A percentile compares a stretch with the other conserved stretches of the same genome.
Conservation (phyloP, 2,329 filamentous ascomycete genomes). For the Colletotrichum horii region DNA sequence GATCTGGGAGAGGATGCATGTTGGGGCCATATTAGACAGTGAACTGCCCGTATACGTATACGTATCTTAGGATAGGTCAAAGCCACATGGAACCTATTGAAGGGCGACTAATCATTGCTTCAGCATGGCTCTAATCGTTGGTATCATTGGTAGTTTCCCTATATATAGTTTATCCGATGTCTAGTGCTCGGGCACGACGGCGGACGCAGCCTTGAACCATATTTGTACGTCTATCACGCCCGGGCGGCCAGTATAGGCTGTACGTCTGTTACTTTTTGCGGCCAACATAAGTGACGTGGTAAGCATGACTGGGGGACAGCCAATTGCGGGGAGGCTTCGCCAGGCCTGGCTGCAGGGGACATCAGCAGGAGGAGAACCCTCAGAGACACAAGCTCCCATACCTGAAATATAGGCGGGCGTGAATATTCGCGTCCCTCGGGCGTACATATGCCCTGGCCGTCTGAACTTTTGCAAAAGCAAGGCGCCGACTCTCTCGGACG, state of each 20-base stretch:
- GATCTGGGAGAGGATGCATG: neutral
- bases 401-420: neutral
- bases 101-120: neutral
- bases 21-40: neutral
- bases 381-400: neutral
- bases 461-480: neutral
- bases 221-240: neutral
- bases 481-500: neutral
- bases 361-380: neutral
- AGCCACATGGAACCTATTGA: neutral
- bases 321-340: neutral
- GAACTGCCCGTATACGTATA: neutral
- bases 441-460: neutral
- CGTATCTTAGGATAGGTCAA: neutral
- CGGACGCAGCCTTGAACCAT: neutral
- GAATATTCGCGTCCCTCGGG: neutral
- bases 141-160: neutral
- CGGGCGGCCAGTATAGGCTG: neutral
- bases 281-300: neutral
- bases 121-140: neutral
- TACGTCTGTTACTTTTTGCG: neutral
- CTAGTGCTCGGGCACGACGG: neutral
- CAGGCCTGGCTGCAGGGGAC: neutral
- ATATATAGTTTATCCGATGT: neutral
- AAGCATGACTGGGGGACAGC: fast-evolving